A percentile compares a stretch with the other conserved stretches of the same genome.
Conservation (phyloP, 129 eudicot species). For the Flaveria ramosissima region DNA sequence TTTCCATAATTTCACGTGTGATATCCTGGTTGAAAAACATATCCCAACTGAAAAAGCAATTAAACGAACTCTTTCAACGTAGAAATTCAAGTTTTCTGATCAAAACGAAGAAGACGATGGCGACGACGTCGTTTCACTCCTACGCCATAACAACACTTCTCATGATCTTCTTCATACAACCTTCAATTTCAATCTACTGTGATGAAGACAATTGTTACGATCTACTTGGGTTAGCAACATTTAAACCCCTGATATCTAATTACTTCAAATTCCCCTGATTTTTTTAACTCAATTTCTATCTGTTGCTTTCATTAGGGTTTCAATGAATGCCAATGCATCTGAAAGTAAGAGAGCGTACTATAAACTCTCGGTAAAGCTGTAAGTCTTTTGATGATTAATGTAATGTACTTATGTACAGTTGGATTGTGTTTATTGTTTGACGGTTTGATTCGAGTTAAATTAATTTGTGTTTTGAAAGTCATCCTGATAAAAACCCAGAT, state of each 20-base stretch:
- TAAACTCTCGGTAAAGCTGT: constrained; percentile 89
- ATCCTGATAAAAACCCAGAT: no score
- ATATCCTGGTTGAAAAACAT: no score
- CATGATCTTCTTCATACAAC: constrained; percentile 54
- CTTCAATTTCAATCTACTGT: constrained; percentile 77
- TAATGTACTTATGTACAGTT: constrained; percentile 9
- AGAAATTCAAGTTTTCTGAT: constrained; percentile 5
- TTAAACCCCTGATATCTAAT: not conserved
- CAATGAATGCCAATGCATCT: constrained; percentile 76
- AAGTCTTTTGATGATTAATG: constrained; percentile 32
- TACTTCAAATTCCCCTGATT: not conserved
- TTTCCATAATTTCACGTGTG: no score
- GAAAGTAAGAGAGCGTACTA: constrained; percentile 89
- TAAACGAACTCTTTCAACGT: not conserved
- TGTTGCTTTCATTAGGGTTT: constrained; percentile 53
- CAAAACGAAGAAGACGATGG: constrained; percentile 38
- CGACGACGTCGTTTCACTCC: constrained; percentile 40
- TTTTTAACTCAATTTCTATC: constrained; percentile 3
- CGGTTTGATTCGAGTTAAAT: constrained; percentile 6
- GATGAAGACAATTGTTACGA: constrained; percentile 97
- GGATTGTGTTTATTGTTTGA: constrained; percentile 10
- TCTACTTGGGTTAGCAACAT: constrained; percentile 69
- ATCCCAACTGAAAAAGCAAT: no score
- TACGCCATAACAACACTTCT: constrained; percentile 46
- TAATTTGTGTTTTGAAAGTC: constrained; percentile 12